Evolutionary conservation across 495 filamentous ascomycete species (phyloP).

Genomic region (Penicillium simplicissimum): DNA sequence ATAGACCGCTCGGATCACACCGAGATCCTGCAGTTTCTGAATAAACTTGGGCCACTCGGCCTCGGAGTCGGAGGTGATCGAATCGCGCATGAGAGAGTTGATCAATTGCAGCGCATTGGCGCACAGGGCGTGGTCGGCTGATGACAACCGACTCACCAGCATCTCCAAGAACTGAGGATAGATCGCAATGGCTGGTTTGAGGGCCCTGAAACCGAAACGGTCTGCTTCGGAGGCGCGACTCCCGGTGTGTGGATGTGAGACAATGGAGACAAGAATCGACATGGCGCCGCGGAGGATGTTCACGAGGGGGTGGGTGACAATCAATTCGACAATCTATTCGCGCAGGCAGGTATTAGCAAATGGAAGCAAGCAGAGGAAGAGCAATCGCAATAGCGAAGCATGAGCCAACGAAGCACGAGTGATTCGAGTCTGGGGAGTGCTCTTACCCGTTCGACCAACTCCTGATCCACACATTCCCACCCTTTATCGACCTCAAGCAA

Average conservation of each 20-base stretch:
- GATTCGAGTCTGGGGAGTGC: not conserved
- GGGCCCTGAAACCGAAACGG: conserved; percentile 78
- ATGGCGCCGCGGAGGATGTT: conserved; percentile 96
- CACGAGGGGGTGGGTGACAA: conserved; percentile 93
- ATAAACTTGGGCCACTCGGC: conserved; percentile 94
- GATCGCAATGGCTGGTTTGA: conserved; percentile 87
- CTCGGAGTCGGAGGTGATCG: conserved; percentile 75
- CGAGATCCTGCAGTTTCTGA: conserved; percentile 86
- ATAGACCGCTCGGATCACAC: conserved; percentile 89
- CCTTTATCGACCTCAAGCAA: conserved; percentile 95
- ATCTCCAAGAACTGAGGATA: conserved; percentile 95
- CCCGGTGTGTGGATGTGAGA: conserved; percentile 71
- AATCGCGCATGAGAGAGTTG: conserved; percentile 92
- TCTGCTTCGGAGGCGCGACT: conserved; percentile 47
- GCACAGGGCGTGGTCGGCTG: conserved; percentile 93
- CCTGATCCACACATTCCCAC: conserved; percentile 77
- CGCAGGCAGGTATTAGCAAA: not conserved
- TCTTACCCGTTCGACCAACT: conserved; percentile 67
- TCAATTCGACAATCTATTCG: conserved; percentile 79
- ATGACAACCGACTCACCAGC: conserved; percentile 83
- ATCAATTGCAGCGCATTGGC: conserved; percentile 94
- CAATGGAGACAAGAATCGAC: conserved; percentile 91
- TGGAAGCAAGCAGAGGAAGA: not conserved
- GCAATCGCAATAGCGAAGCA: not conserved
- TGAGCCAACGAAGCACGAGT: not conserved